Conservation (phyloP, 2,329 filamentous ascomycete species). For the Cyclaneusma minus region DNA sequence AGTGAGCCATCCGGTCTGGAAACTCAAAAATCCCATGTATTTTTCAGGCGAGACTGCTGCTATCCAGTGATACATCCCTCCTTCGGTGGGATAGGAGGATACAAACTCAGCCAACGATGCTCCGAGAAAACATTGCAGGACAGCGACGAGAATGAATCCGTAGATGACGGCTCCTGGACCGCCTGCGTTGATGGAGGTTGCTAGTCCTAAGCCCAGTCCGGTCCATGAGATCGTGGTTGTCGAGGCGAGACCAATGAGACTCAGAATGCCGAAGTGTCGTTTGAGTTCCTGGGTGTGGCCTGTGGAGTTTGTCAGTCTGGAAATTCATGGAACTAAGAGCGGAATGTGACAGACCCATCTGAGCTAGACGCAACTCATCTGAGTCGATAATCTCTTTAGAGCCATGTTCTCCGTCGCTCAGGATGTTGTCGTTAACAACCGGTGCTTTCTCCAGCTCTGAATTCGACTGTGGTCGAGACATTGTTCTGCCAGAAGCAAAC, state of each 20-base stretch:
- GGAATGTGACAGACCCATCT: slow-evolving; percentile 22
- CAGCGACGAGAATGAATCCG: slow-evolving; percentile 30
- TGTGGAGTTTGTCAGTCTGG: slow-evolving; percentile 8
- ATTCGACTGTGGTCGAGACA: too few relatives aligned
- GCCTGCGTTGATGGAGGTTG: slow-evolving; percentile 30
- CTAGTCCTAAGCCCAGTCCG: slow-evolving; percentile 26
- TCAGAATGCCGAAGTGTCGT: slow-evolving; percentile 29
- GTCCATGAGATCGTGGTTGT: slow-evolving; percentile 35
- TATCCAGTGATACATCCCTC: slow-evolving; percentile 36
- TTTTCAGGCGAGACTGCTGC: slow-evolving; percentile 27
- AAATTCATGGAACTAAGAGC: not conserved
- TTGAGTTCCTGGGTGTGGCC: slow-evolving; percentile 33
- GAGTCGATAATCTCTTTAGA: too few relatives aligned
- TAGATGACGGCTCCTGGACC: slow-evolving; percentile 33
- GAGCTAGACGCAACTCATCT: slow-evolving; percentile 25
- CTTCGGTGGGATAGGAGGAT: slow-evolving; percentile 30
- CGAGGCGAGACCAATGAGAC: slow-evolving; percentile 30
- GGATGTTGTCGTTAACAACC: too few relatives aligned
- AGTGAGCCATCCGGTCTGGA: slow-evolving; percentile 27
- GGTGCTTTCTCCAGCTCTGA: too few relatives aligned
- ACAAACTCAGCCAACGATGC: slow-evolving; percentile 31
- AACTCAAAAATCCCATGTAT: slow-evolving; percentile 25
- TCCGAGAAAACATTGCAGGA: slow-evolving; percentile 29
- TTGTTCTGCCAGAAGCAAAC: too few relatives aligned
- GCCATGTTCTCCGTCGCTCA: too few relatives aligned